Conservation (phyloP, 192 early-diverging fungal genomes). For the Coemansia sp. region DNA sequence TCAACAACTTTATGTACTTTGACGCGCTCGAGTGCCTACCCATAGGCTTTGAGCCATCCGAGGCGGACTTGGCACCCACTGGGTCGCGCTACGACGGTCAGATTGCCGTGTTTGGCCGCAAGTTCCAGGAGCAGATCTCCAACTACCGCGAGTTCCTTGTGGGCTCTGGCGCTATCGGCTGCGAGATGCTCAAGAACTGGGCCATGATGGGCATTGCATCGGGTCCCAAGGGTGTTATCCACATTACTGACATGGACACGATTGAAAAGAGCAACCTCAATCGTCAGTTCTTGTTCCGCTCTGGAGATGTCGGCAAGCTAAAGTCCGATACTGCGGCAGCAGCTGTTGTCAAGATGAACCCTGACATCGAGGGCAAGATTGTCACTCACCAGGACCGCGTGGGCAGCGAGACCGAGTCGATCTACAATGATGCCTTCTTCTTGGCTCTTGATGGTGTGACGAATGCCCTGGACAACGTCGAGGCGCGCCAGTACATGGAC, state of each 20-base stretch:
- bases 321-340: conserved; percentile 90
- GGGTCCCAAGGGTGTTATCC: conserved; percentile 78
- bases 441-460: conserved; percentile 86
- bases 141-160: conserved; percentile 94
- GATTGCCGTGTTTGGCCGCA: conserved; percentile 91
- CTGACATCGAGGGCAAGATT: conserved; percentile 69
- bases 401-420: conserved; percentile 87
- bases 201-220: conserved; percentile 90
- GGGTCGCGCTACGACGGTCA: conserved; percentile 96
- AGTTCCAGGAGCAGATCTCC: conserved; percentile 85
- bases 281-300: conserved; percentile 98
- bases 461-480: conserved; percentile 98
- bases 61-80: conserved; percentile 72
- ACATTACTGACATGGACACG: conserved; percentile 99
- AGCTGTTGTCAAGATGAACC: conserved; percentile 93
- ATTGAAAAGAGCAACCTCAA: conserved; percentile 99
- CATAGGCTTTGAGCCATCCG: conserved; percentile 58
- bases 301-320: conserved; percentile 80
- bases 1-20: conserved; percentile 92
- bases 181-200: conserved; percentile 99
- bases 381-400: conserved; percentile 89
- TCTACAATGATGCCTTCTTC: conserved; percentile 95
- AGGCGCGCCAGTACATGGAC: conserved; percentile 97
- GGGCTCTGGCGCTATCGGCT: conserved; percentile 98
- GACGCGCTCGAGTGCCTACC: conserved; percentile 97